Evolutionary conservation across 179 eudicot species (phyloP).

Genomic region (Beta lomatogona): DNA sequence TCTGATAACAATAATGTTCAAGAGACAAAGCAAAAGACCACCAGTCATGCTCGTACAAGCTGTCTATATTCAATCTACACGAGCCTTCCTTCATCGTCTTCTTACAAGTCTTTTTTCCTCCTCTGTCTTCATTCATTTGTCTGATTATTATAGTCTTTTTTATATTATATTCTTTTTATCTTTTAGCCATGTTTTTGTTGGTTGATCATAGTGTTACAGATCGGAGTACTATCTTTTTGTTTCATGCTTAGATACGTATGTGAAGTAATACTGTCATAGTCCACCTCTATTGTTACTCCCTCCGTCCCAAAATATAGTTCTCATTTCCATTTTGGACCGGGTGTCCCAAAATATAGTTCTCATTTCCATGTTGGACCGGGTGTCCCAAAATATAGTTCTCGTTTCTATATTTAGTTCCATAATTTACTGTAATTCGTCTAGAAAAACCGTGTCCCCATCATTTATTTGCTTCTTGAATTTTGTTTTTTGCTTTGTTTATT

Average conservation of each 20-base stretch:
- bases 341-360: too few species aligned
- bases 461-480: too few species aligned
- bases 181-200: not conserved
- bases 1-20: not conserved
- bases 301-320: too few species aligned
- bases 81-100: slow-evolving; percentile 16
- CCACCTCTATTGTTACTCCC: not conserved
- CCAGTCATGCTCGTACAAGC: slow-evolving; percentile 25
- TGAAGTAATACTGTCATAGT: not conserved
- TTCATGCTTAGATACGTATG: not conserved
- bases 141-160: not conserved
- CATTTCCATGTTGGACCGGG: too few species aligned
- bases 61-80: slow-evolving; percentile 29
- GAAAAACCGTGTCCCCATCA: too few species aligned
- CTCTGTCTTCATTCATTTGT: slow-evolving; percentile 11
- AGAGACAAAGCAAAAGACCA: slow-evolving; percentile 19
- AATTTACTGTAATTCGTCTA: too few species aligned
- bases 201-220: not conserved
- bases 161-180: not conserved
- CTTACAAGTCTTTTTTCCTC: slow-evolving; percentile 3
- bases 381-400: too few species aligned
- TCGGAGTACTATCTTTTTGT: not conserved
- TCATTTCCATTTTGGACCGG: too few species aligned
- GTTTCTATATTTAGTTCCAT: too few species aligned
- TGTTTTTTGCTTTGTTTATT: too few species aligned